phyloP scores from a whole-genome alignment of 495 filamentous ascomycete genomes.

The Aspergillus saccharolyticus region DNA sequence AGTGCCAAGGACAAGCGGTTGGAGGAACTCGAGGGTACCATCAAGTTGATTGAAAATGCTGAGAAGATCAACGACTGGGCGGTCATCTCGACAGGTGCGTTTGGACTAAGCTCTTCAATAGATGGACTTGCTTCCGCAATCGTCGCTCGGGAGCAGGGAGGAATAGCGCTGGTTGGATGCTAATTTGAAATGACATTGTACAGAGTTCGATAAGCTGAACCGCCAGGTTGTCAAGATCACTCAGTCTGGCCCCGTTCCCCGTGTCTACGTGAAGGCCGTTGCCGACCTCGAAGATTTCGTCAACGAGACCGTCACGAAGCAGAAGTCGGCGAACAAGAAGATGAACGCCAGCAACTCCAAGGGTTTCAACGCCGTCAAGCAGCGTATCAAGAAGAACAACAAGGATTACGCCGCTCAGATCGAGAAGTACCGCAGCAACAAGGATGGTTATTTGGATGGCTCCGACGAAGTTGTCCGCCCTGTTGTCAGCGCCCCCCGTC shows the following conservation, averaged over 20 bases:
- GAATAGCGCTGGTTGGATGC: slow-evolving; percentile 9
- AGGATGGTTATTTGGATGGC: slow-evolving; percentile 81
- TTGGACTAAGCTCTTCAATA: background rate
- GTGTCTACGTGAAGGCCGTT: slow-evolving; percentile 86
- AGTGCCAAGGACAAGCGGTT: slow-evolving; percentile 96
- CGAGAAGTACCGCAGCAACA: slow-evolving; percentile 78
- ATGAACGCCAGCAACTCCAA: slow-evolving; percentile 95
- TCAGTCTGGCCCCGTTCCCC: slow-evolving; percentile 72
- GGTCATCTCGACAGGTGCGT: slow-evolving; percentile 79
- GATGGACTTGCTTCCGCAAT: background rate
- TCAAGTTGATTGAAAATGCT: slow-evolving; percentile 89
- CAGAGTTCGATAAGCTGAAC: slow-evolving; percentile 97
- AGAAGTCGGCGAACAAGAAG: slow-evolving; percentile 94
- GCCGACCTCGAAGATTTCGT: slow-evolving; percentile 93
- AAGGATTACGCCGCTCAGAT: slow-evolving; percentile 86
- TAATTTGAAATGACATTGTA: slow-evolving; percentile 15
- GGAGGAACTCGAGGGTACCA: slow-evolving; percentile 86
- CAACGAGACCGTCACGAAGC: slow-evolving; percentile 88
- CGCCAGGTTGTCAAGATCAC: slow-evolving; percentile 76
- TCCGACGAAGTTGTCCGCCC: slow-evolving; percentile 65
- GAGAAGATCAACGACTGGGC: slow-evolving; percentile 97
- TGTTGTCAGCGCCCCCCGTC: slow-evolving; percentile 24
- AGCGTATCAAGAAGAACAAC: slow-evolving; percentile 97
- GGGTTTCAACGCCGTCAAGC: slow-evolving; percentile 93
- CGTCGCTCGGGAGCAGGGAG: slow-evolving; percentile 5